Evolutionary conservation across 225 moss, liverwort and hornwort species (phyloP).

Genomic region (Ulota crispa): DNA sequence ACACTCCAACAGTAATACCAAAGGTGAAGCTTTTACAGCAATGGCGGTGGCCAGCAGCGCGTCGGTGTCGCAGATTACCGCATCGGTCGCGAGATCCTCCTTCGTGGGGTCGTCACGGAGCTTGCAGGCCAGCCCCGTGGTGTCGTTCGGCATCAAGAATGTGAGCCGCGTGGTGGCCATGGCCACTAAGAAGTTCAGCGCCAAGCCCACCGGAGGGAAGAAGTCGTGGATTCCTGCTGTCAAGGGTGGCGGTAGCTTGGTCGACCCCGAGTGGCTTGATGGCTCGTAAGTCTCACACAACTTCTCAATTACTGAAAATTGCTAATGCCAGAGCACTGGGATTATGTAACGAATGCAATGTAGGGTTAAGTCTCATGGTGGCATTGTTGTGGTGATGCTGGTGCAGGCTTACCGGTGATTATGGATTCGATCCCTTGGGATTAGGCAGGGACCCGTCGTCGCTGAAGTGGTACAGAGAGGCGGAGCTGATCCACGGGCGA

Average conservation of each 20-base stretch:
- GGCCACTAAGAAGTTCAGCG: slow-evolving; percentile 73
- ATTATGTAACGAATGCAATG: too few relatives aligned
- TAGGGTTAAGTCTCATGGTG: too few relatives aligned
- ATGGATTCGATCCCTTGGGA: slow-evolving; percentile 92
- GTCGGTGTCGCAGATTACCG: slow-evolving; percentile 70
- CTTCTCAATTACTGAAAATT: too few relatives aligned
- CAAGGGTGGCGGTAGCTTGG: slow-evolving; percentile 63
- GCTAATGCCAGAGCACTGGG: too few relatives aligned
- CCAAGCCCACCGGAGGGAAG: slow-evolving; percentile 62
- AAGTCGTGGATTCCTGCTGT: slow-evolving; percentile 88
- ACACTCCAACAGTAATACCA: too few relatives aligned
- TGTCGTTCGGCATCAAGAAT: slow-evolving; percentile 71
- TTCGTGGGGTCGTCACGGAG: slow-evolving; percentile 57
- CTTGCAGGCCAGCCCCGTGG: slow-evolving; percentile 54
- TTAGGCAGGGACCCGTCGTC: slow-evolving; percentile 86
- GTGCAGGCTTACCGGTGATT: slow-evolving; percentile 89
- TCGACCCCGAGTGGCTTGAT: slow-evolving; percentile 94
- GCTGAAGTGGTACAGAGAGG: slow-evolving; percentile 95
- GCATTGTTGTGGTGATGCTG: background rate
- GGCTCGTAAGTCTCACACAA: slow-evolving; percentile 50
- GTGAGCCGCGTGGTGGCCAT: slow-evolving; percentile 79
- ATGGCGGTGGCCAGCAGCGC: slow-evolving; percentile 80
- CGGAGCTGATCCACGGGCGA: slow-evolving; percentile 90
- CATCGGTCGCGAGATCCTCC: slow-evolving; percentile 49
- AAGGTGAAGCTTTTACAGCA: background rate